Base-by-base conservation (phyloP, 805 yeast species). In the Lachancea nothofagi region DNA sequence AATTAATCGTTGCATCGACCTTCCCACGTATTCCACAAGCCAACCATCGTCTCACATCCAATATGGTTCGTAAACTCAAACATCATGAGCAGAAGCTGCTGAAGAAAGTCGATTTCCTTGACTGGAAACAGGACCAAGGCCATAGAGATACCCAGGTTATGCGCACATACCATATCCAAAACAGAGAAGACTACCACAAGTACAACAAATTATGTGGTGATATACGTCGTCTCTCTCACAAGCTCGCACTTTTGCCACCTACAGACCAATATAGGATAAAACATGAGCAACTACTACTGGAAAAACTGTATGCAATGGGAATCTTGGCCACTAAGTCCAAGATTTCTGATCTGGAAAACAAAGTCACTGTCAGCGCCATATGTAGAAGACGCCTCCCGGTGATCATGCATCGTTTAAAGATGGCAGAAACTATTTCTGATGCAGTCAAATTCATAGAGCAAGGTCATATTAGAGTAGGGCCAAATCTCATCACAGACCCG, bases 381-480 rank as follows among this genome's bases (percentile, higher is more conserved):
- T 89, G 97, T 60, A 74, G 97, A 50, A 72, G 99, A 52, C 72
- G 99, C 57, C 75, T 93, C 21, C 95, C 94, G 7, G 96, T 90
- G 29, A 90, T 93, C 31, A 85, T 93, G 96, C 87, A 90, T 54
- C 75, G 96, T 43, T 68, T 89, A 50, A 85, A 83, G 54, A 94
- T 93, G 99, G 89, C 96, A 0, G 88, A 90, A 55, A 84, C 81
- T 30, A 71, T 90, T 19, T 66, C 74, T 21, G 97, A 89, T 62
- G 98, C 97, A 0, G 84, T 89, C 19, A 85, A 85, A 34, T 86
- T 85, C 59, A 74, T 94, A 10, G 97, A 93, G 57, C 97, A 93
- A 61, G 99, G 99, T 2, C 97, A 93, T 56, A 95, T 93, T 2
- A 75, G 98, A 51, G 95, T 93, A 5, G 99, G 99, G 0, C 97